Conservation (phyloP, 176 grass and related monocot species). For the sorghum (Sorghum bicolor) region DNA sequence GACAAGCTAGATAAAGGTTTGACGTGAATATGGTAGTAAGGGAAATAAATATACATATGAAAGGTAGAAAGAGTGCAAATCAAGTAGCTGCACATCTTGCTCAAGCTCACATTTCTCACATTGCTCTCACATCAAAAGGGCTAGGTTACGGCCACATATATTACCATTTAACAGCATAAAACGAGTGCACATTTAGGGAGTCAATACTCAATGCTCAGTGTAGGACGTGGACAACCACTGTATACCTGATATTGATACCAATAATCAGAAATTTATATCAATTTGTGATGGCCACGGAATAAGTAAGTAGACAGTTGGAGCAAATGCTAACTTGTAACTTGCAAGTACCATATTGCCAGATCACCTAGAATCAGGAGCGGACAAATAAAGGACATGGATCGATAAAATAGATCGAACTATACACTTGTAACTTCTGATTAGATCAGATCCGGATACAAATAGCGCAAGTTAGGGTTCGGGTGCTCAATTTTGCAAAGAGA, state of each 20-base stretch:
- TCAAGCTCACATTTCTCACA: neutral
- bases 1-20: slow-evolving; percentile 1
- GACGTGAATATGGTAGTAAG: neutral
- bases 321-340: neutral
- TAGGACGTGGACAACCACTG: neutral
- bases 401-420: neutral
- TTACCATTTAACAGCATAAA: neutral
- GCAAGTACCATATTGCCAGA: neutral
- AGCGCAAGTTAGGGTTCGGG: neutral
- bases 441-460: neutral
- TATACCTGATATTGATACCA: neutral
- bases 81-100: neutral
- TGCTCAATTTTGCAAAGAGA: neutral
- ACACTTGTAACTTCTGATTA: neutral
- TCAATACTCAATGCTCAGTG: neutral
- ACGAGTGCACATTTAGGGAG: neutral
- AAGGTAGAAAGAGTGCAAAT: neutral
- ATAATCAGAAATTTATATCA: neutral
- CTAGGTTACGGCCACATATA: neutral
- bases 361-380: neutral
- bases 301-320: neutral
- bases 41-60: neutral
- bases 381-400: neutral
- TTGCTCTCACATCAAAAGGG: neutral
- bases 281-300: neutral